A percentile compares a stretch with the other conserved stretches of the same genome.
Conservation (phyloP, 1,284 basidiomycete genomes). For the Pascua guehoae region DNA sequence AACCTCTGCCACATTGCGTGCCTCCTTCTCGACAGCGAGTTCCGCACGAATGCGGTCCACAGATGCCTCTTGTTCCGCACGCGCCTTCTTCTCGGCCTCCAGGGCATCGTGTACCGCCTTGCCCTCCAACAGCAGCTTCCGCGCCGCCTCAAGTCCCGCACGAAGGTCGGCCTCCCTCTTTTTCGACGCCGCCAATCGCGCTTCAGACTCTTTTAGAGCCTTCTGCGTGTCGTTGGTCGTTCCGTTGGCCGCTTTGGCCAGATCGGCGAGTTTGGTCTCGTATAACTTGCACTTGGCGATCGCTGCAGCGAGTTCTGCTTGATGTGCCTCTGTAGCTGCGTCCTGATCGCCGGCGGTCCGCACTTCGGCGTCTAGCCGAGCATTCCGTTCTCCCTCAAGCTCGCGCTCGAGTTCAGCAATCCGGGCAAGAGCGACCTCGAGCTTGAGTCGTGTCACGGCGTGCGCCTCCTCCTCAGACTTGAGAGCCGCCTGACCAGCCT, state of each 20-base stretch:
- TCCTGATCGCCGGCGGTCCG: neutral
- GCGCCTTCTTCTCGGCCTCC: neutral
- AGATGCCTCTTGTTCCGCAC: neutral
- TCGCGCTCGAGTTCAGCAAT: constrained; percentile 15
- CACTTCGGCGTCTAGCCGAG: neutral
- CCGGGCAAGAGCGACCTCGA: neutral
- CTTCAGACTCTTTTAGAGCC: neutral
- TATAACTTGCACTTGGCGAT: constrained; percentile 1
- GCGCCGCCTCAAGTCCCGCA: neutral
- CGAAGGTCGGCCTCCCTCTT: neutral
- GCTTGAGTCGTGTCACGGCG: neutral
- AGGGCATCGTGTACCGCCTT: neutral
- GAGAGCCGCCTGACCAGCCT: constrained; percentile 1
- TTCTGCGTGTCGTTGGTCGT: constrained; percentile 4
- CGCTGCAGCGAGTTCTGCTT: constrained; percentile 10
- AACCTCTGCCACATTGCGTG: neutral
- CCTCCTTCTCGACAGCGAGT: too few relatives aligned
- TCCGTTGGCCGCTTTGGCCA: neutral
- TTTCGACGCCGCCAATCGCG: neutral
- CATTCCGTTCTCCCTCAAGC: neutral
- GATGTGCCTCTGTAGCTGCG: constrained; percentile 1
- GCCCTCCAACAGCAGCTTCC: too few relatives aligned
- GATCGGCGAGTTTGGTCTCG: neutral
- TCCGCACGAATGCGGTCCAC: neutral
- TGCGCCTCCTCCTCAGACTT: constrained; percentile 3